Base-by-base conservation (phyloP, 345 rosid genomes). In the Gossypium ekmanianum region DNA sequence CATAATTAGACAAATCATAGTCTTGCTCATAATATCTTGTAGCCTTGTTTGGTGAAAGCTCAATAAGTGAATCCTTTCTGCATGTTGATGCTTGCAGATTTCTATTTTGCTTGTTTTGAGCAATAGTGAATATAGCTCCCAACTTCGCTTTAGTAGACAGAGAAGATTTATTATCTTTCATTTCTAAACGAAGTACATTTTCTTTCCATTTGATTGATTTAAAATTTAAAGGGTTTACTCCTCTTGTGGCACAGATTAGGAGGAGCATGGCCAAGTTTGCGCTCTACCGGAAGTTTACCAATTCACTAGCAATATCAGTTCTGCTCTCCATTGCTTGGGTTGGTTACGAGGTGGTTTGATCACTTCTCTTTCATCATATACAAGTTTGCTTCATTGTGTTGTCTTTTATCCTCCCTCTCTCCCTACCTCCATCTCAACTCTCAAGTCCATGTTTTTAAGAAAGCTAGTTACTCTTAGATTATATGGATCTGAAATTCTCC, bases 321-420 rank as follows among this genome's bases (percentile, higher is more conserved):
- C 80, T 84, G 70, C 76, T 87, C 50, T 87, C 90, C 44, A 59
- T 84, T 75, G 85, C 84, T 63, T 84, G 88, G 88, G 83, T 87
- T 39, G 88, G 90, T 24, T 81, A 79, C 29, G 88, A 84, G 88
- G 90, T 87, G 55, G 45, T 68, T 75, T 16, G 39, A 41, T 61
- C 34, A 18, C 39, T 66, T 57, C 48, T 58, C 8, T 10, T 51
- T 75, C 43, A 20, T 13, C 26, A 71, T 0, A 16, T 44, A 47
- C 44, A 61, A 39, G 55, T 50, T 61, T 71, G 29, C 64, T 11
- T 65, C 50, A 9, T 24, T 7, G 61, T 72, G 20, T 56, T 14
- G 54, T 57, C 48, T 66, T 20, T 26, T 34, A 47, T 74, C 74
- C 17, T 2, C 66, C 41, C 16, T 27, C 43, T 26, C 20, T 34